Percentiles rank a stretch among this genome's conserved stretches.
Evolutionary conservation across 1,139 yeast genomes (phyloP).

Genomic region (Lodderomyces metapsilosis): DNA sequence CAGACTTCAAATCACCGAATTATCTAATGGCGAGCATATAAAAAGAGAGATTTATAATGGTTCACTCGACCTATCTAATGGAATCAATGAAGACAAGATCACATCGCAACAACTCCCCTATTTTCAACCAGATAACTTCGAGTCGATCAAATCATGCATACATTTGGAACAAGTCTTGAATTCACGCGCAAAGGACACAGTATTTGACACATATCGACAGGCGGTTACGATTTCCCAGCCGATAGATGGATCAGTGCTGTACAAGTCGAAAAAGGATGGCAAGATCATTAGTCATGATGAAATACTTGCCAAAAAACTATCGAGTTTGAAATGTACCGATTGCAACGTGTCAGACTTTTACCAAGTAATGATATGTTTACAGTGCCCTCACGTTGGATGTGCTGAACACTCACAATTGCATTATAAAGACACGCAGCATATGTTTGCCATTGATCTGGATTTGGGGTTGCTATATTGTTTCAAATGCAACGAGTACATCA

Average conservation of each 20-base stretch:
- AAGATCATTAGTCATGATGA: constrained; percentile 27
- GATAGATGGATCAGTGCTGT: constrained; percentile 19
- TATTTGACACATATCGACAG: constrained; percentile 55
- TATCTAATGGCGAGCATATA: background rate
- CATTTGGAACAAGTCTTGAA: constrained; percentile 55
- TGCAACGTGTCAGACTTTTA: constrained; percentile 48
- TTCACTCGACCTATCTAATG: background rate
- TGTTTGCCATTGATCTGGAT: constrained; percentile 65
- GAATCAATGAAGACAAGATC: background rate
- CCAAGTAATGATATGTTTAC: constrained; percentile 67
- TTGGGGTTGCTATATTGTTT: constrained; percentile 71
- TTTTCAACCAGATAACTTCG: constrained; percentile 21
- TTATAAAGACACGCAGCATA: constrained; percentile 61
- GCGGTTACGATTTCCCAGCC: constrained; percentile 51
- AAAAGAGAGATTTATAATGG: background rate
- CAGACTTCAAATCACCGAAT: background rate
- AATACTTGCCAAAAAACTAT: constrained; percentile 38
- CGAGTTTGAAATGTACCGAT: constrained; percentile 49
- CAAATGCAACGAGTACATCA: constrained; percentile 70
- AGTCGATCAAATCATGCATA: constrained; percentile 46
- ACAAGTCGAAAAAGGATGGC: constrained; percentile 32
- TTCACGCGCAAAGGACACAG: constrained; percentile 55
- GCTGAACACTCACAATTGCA: constrained; percentile 61
- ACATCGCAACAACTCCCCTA: background rate
- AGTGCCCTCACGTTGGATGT: constrained; percentile 85